Evolutionary conservation across 2,329 filamentous ascomycete genomes (phyloP), one percentile per base, ranked within the genome.

Genomic region (Penicillium frequentans): DNA sequence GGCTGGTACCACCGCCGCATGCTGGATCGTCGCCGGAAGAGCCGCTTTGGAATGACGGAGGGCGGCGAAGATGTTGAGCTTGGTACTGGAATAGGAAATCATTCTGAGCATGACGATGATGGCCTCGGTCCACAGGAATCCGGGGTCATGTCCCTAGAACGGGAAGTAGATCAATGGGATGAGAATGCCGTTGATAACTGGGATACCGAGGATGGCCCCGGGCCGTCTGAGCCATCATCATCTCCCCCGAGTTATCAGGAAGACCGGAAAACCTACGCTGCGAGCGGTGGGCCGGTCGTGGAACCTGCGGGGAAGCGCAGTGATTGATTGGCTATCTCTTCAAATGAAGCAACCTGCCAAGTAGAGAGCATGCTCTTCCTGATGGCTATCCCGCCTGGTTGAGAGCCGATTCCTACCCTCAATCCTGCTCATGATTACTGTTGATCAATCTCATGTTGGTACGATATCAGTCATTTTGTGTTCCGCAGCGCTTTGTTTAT

Each of bases 1-100:
- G 88, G 86, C 56, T 93, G 90, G 90, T 99, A 99, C 73, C 95
- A 99, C 77, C 89, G 90, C 70, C 88, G 95, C 57, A 98, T 98
- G 92, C 80, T 98, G 39, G 93, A 98, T 75, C 84, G 95, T 60
- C 90, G 90, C 72, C 84, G 93, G 58, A 81, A 86, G 68, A 86
- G 85, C 54, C 90, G 90, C 69, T 84, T 85, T 51, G 96, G 96
- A 52, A 83, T 96, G 6, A 84, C 89, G 29, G 73, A 74, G 6
- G 74, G 70, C 43, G 77, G 67, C 1, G 75, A 73, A 14, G 90
- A 96, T 72, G 75, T 96, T 14, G 93, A 96, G 77, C 82, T 96
- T 7, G 91, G 90, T 1, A 58, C 67, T 24, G 63, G 58, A 1
- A 48, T 63, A 6, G 60, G 58, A 7, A 85, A 88, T 60, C 79